Evolutionary conservation across 2,329 filamentous ascomycete species (phyloP), one percentile per base, ranked within the genome.

Genomic region (Colletotrichum trifolii): DNA sequence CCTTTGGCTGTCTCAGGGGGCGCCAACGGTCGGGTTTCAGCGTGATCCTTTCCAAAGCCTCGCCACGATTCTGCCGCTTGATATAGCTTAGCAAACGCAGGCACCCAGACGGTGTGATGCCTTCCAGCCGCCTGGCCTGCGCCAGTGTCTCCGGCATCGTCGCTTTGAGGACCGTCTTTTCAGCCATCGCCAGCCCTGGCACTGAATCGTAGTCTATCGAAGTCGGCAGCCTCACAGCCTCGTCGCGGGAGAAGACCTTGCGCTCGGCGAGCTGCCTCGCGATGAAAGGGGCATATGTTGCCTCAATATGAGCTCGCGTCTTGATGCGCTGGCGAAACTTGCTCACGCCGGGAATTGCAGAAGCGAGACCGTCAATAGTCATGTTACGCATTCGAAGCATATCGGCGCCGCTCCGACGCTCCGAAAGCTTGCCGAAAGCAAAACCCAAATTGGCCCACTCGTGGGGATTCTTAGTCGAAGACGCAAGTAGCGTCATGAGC

Each of bases 111-210:
- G 88, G 87, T 17, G 88, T 90, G 67, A 91, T 82, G 4, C 95
- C 95, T 77, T 99, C 96, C 10, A 97, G 87, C 12, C 96, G 82
- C 53, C 93, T 85, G 38, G 95, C 95, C 84, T 97, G 96, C 0
- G 93, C 95, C 25, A 99, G 83, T 66, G 88, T 96, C 77, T 96
- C 93, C 0, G 96, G 96, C 55, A 87, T 82, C 1, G 93, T 91
- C 2, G 83, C 80, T 64, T 86, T 85, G 40, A 99, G 82, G 4
- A 90, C 85, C 35, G 87, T 83, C 76, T 87, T 90, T 81, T 98
- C 96, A 64, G 93, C 94, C 42, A 88, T 85, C 60, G 92, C 94
- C 56, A 99, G 81, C 0, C 94, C 94, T 39, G 85, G 81, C 1
- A 99, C 84, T 11, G 77, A 72, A 47, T 87, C 83, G 72, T 97